These are phyloP conservation scores for Phoma sp. DNA, from an alignment of 2,329 filamentous ascomycete species.

Conservation along the genomic window DNA sequence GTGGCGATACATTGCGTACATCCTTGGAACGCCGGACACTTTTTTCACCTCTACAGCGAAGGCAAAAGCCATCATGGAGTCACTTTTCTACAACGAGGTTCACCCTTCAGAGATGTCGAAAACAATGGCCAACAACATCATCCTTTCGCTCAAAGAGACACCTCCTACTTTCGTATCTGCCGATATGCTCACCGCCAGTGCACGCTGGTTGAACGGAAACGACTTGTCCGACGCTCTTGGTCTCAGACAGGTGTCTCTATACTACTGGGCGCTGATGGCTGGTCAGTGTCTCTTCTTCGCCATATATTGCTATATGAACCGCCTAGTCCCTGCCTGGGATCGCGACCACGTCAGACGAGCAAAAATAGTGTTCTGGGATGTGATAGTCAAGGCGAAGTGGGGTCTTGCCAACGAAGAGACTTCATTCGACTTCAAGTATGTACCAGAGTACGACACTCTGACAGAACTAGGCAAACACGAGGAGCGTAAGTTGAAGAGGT, in stretches of 20 bases:
- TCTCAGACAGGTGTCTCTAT: slow-evolving; percentile 62
- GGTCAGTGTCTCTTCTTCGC: slow-evolving; percentile 73
- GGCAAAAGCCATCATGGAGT: slow-evolving; percentile 71
- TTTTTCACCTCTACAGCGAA: slow-evolving; percentile 63
- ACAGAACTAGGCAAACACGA: slow-evolving; percentile 56
- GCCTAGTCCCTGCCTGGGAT: slow-evolving; percentile 58
- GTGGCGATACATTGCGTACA: slow-evolving; percentile 76
- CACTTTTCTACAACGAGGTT: slow-evolving; percentile 70
- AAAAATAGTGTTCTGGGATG: slow-evolving; percentile 61
- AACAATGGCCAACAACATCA: slow-evolving; percentile 76
- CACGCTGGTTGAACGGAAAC: slow-evolving; percentile 73
- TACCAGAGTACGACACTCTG: slow-evolving; percentile 62
- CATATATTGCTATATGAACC: slow-evolving; percentile 59
- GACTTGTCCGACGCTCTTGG: slow-evolving; percentile 66
- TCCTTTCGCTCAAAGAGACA: slow-evolving; percentile 69
- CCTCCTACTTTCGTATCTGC: slow-evolving; percentile 70
- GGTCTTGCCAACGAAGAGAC: slow-evolving; percentile 68
- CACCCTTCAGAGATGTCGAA: slow-evolving; percentile 67
- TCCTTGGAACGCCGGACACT: slow-evolving; percentile 71
- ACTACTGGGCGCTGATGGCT: slow-evolving; percentile 66
- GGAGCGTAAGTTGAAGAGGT: slow-evolving; percentile 47
- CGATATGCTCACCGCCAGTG: slow-evolving; percentile 71
- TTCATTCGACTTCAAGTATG: slow-evolving; percentile 74
- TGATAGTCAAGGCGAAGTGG: slow-evolving; percentile 68
- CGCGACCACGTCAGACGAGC: slow-evolving; percentile 59